These are phyloP conservation scores for Xylariomycetidae sp. DNA, from an alignment of 2,329 filamentous ascomycete genomes.

Conservation along the genomic window DNA sequence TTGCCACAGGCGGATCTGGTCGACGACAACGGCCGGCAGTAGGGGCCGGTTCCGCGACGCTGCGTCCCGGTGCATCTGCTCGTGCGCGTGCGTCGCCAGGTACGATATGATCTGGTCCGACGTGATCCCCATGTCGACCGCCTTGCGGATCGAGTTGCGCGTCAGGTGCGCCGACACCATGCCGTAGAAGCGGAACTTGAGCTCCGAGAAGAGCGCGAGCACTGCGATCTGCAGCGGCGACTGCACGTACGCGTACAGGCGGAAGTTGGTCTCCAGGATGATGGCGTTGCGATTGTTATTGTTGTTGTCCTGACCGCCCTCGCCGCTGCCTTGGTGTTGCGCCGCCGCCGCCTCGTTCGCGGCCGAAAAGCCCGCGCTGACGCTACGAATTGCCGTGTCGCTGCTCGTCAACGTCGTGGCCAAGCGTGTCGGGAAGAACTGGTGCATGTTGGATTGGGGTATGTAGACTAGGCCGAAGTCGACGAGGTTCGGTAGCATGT, in stretches of 20 bases:
- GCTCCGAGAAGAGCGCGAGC: conserved; percentile 80
- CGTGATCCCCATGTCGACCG: conserved; percentile 87
- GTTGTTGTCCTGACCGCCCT: conserved; percentile 2
- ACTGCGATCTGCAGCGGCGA: conserved; percentile 93
- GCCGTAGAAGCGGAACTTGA: conserved; percentile 89
- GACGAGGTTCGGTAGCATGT: conserved; percentile 85
- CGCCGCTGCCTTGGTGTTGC: conserved; percentile 29
- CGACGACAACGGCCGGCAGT: conserved; percentile 90
- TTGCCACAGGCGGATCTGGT: conserved; percentile 97
- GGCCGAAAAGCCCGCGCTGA: conserved; percentile 63
- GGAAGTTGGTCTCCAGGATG: conserved; percentile 97
- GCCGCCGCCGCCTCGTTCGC: conserved; percentile 40
- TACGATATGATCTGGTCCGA: conserved; percentile 94
- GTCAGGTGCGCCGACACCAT: conserved; percentile 90
- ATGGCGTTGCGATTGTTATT: conserved; percentile 67
- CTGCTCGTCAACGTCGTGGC: conserved; percentile 87
- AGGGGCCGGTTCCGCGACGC: conserved; percentile 59
- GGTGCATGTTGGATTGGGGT: conserved; percentile 50
- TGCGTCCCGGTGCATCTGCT: conserved; percentile 76
- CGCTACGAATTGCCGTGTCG: conserved; percentile 63
- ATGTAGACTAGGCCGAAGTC: conserved; percentile 92
- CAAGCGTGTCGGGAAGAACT: conserved; percentile 86
- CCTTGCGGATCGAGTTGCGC: conserved; percentile 79
- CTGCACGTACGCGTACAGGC: conserved; percentile 92
- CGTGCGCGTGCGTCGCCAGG: conserved; percentile 86